phyloP scores from a whole-genome alignment of 2,329 filamentous ascomycete genomes.

The Epicoccum nigrum region DNA sequence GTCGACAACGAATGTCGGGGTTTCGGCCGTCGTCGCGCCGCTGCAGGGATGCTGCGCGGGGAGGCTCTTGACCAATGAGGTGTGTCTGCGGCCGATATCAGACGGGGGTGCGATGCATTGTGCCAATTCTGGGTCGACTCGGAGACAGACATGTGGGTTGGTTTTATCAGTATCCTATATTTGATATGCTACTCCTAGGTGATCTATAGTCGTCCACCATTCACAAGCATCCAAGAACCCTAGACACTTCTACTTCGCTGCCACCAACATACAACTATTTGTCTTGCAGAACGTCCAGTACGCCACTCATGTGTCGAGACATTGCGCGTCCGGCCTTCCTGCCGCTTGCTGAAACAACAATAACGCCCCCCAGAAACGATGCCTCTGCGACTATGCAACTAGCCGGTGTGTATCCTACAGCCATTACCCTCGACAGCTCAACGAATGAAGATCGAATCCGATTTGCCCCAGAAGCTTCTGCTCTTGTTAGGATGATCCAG shows the following conservation, averaged over 20 bases:
- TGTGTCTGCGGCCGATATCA: slow-evolving; percentile 2
- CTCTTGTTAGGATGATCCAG: slow-evolving; percentile 69
- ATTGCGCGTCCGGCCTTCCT: not conserved
- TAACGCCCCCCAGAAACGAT: slow-evolving; percentile 16
- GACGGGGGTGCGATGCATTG: not conserved
- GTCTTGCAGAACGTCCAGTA: not conserved
- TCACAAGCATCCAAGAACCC: not conserved
- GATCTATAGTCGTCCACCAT: slow-evolving; percentile 2
- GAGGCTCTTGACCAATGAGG: slow-evolving; percentile 26
- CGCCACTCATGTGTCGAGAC: slow-evolving; percentile 1
- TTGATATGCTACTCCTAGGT: slow-evolving; percentile 4
- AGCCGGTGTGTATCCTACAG: slow-evolving; percentile 32
- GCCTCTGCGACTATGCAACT: slow-evolving; percentile 10
- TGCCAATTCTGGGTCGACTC: too few relatives aligned
- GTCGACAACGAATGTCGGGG: slow-evolving; percentile 38
- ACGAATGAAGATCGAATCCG: slow-evolving; percentile 69
- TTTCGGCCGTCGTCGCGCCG: slow-evolving; percentile 24
- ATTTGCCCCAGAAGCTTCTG: slow-evolving; percentile 63
- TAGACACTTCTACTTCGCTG: not conserved
- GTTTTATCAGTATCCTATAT: not conserved
- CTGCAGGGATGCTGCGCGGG: slow-evolving; percentile 23
- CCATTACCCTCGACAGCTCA: slow-evolving; percentile 23
- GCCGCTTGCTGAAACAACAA: slow-evolving; percentile 8
- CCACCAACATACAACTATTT: not conserved
- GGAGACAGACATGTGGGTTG: not conserved